Evolutionary conservation across 2,329 filamentous ascomycete species (phyloP).

Genomic region (Sphaerostilbella broomeana): DNA sequence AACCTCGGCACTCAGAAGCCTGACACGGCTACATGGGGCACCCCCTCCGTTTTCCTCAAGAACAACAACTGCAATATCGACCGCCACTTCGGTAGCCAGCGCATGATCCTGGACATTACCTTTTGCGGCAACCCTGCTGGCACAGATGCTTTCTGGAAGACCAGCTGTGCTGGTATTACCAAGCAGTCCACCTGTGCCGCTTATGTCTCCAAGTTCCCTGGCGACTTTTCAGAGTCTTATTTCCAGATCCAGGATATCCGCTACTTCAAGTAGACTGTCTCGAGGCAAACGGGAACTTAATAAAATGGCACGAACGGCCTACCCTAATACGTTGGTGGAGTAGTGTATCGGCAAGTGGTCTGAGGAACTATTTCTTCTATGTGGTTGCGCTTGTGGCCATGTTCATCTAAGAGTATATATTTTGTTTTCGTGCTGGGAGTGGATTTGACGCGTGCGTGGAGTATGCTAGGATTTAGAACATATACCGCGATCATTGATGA

Average conservation of each 20-base stretch:
- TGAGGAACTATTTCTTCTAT: too few relatives aligned
- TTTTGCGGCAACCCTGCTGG: slow-evolving; percentile 69
- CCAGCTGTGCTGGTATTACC: slow-evolving; percentile 21
- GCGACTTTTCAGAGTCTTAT: slow-evolving; percentile 31
- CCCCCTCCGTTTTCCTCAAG: slow-evolving; percentile 55
- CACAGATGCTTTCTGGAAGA: slow-evolving; percentile 21
- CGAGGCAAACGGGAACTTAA: too few relatives aligned
- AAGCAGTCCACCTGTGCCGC: slow-evolving; percentile 25
- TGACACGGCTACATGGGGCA: slow-evolving; percentile 58
- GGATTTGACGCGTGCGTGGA: too few relatives aligned
- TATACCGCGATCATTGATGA: too few relatives aligned
- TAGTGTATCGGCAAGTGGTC: too few relatives aligned
- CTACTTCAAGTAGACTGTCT: slow-evolving; percentile 25
- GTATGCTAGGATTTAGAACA: too few relatives aligned
- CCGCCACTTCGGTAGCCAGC: slow-evolving; percentile 56
- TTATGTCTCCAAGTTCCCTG: slow-evolving; percentile 33
- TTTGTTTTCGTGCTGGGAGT: too few relatives aligned
- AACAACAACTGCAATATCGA: slow-evolving; percentile 55
- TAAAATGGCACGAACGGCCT: too few relatives aligned
- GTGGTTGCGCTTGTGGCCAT: too few relatives aligned
- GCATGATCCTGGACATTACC: slow-evolving; percentile 66
- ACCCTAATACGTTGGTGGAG: too few relatives aligned
- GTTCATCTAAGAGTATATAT: too few relatives aligned
- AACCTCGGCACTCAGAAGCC: slow-evolving; percentile 41
- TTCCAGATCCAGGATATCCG: slow-evolving; percentile 42